phyloP scores from a whole-genome alignment of 805 yeast species.

The Wickerhamomyces kurtzmanii region DNA sequence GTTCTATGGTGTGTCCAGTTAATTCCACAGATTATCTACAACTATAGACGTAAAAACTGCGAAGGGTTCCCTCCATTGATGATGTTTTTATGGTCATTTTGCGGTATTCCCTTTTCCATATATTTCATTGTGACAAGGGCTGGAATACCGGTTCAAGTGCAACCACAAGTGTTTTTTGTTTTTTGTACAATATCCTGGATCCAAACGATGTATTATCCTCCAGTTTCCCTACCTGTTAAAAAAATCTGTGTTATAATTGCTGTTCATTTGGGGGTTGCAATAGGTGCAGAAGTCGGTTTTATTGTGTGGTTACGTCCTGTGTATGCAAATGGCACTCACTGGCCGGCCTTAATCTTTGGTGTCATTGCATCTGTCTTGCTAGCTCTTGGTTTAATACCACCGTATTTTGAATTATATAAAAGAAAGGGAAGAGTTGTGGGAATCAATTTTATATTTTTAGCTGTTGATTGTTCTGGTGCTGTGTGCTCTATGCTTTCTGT shows the following conservation, averaged over 20 bases:
- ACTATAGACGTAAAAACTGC: slow-evolving; percentile 68
- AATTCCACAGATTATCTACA: slow-evolving; percentile 74
- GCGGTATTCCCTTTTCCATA: slow-evolving; percentile 81
- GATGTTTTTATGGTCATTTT: slow-evolving; percentile 68
- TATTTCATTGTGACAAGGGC: slow-evolving; percentile 68
- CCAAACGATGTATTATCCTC: slow-evolving; percentile 71
- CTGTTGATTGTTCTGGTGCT: slow-evolving; percentile 77
- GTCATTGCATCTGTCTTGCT: slow-evolving; percentile 67
- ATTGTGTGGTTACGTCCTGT: slow-evolving; percentile 60
- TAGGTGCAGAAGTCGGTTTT: slow-evolving; percentile 62
- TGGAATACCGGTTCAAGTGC: slow-evolving; percentile 71
- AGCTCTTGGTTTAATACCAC: slow-evolving; percentile 77
- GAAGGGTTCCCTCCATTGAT: slow-evolving; percentile 83
- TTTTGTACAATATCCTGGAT: slow-evolving; percentile 60
- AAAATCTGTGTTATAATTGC: slow-evolving; percentile 26
- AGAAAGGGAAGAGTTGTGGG: slow-evolving; percentile 83
- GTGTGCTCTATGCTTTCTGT: slow-evolving; percentile 60
- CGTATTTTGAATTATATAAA: slow-evolving; percentile 76
- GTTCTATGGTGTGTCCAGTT: slow-evolving; percentile 89
- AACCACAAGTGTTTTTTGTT: slow-evolving; percentile 75
- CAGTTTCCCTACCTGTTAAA: slow-evolving; percentile 28
- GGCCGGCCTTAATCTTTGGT: slow-evolving; percentile 82
- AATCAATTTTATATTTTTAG: slow-evolving; percentile 70
- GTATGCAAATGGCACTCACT: slow-evolving; percentile 30
- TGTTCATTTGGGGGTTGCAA: slow-evolving; percentile 30